Conservation (phyloP, 148 eudicot genomes). For the Arctostaphylos glauca region DNA sequence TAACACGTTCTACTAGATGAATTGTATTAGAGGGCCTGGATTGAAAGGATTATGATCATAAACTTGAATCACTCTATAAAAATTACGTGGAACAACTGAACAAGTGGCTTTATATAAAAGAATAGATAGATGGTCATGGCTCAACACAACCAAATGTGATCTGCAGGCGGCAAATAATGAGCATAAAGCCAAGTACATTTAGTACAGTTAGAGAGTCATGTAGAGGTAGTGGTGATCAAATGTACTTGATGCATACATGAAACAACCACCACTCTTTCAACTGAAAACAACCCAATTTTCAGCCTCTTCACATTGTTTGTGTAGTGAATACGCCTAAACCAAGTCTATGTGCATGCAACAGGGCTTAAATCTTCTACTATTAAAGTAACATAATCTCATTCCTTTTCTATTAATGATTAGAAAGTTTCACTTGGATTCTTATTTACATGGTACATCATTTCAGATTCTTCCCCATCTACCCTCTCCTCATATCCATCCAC, state of each 20-base stretch:
- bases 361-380: neutral
- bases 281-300: conserved; percentile 1
- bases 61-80: neutral
- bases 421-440: neutral
- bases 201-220: neutral
- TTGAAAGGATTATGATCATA: neutral
- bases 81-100: neutral
- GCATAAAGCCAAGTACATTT: neutral
- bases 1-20: neutral
- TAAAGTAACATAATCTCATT: neutral
- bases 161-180: neutral
- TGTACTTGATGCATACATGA: neutral
- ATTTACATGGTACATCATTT: neutral
- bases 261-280: neutral
- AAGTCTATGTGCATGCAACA: neutral
- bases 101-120: neutral
- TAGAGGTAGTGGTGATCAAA: neutral
- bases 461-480: neutral
- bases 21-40: neutral
- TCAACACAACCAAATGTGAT: neutral
- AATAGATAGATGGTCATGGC: neutral
- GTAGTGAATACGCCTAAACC: neutral
- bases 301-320: neutral
- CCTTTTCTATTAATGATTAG: neutral
- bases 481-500: neutral